These are phyloP conservation scores for Fraxinus anomala DNA, from an alignment of 257 asterid genomes.

Conservation along the genomic window DNA sequence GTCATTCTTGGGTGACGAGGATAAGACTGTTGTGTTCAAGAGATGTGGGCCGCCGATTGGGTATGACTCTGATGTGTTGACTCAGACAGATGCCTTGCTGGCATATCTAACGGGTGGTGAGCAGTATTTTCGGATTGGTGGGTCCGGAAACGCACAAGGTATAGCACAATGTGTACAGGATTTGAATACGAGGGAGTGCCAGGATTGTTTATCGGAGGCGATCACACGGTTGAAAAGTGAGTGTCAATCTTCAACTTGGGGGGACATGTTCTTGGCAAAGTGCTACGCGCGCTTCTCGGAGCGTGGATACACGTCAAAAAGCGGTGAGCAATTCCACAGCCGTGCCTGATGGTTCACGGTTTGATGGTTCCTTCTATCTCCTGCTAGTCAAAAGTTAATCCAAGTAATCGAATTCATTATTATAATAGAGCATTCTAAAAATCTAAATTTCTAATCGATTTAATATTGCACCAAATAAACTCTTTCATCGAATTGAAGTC, in stretches of 20 bases:
- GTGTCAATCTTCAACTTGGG: constrained; percentile 74
- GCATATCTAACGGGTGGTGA: constrained; percentile 51
- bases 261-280: constrained; percentile 74
- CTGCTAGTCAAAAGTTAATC: neutral
- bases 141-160: constrained; percentile 71
- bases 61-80: constrained; percentile 45
- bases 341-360: constrained; percentile 31
- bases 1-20: constrained; percentile 66
- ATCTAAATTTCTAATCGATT: too few relatives aligned
- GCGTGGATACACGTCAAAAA: constrained; percentile 54
- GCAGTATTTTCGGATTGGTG: constrained; percentile 67
- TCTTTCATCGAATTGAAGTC: too few relatives aligned
- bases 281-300: constrained; percentile 92
- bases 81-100: constrained; percentile 55
- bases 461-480: too few relatives aligned
- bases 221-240: constrained; percentile 59
- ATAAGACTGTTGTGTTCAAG: constrained; percentile 52
- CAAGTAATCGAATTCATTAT: too few relatives aligned
- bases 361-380: neutral
- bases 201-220: constrained; percentile 77
- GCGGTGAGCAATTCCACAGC: constrained; percentile 50
- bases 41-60: constrained; percentile 62
- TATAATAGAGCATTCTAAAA: too few relatives aligned
- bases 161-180: constrained; percentile 86
- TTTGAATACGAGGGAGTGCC: constrained; percentile 65